Evolutionary conservation across 2,329 filamentous ascomycete species (phyloP).

Genomic region (Madurella mycetomatis): DNA sequence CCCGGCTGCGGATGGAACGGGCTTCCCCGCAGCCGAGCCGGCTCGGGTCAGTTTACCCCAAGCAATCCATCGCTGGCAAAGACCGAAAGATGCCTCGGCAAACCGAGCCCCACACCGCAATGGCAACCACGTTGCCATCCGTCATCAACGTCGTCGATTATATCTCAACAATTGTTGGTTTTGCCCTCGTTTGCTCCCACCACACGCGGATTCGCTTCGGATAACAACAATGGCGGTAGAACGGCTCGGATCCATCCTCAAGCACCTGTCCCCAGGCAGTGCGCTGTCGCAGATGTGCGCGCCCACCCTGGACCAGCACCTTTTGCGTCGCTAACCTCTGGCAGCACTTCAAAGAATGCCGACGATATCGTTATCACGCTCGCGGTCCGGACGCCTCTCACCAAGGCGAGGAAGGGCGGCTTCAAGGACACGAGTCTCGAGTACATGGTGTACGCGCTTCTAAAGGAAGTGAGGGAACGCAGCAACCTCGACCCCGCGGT

Average conservation of each 20-base stretch:
- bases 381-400: constrained; percentile 80
- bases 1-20: constrained; percentile 6
- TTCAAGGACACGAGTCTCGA: constrained; percentile 94
- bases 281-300: constrained; percentile 73
- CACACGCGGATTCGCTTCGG: not conserved
- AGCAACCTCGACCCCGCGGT: constrained; percentile 74
- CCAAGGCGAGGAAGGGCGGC: constrained; percentile 85
- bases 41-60: constrained; percentile 25
- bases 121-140: constrained; percentile 36
- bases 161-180: constrained; percentile 1
- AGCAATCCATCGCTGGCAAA: not conserved
- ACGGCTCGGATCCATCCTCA: constrained; percentile 81
- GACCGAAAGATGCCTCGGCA: constrained; percentile 25
- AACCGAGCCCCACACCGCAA: constrained; percentile 16
- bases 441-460: constrained; percentile 74
- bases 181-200: not conserved
- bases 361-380: constrained; percentile 97
- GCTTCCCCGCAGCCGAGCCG: constrained; percentile 18
- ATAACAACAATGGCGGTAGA: constrained; percentile 67
- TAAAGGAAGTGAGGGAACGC: constrained; percentile 70
- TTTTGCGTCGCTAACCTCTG: not conserved
- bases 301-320: constrained; percentile 15
- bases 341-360: constrained; percentile 82
- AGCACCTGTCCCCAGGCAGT: constrained; percentile 73
- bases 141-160: not conserved